These are phyloP conservation scores for Aureococcus anophagefferens DNA, from an alignment of 108 stramenopile species.

Conservation along the genomic window DNA sequence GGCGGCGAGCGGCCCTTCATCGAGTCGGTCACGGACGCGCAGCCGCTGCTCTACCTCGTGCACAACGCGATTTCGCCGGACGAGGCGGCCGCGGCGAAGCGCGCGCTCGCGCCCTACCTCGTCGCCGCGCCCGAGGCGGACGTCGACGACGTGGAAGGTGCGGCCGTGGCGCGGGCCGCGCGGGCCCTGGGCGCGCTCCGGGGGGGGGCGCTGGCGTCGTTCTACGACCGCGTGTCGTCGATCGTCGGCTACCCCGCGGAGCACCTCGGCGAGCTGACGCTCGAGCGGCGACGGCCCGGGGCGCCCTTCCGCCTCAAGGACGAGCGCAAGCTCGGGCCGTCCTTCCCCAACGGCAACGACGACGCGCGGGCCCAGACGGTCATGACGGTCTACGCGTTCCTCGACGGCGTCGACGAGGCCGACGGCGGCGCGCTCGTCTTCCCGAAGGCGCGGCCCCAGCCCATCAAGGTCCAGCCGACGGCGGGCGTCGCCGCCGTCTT, in stretches of 20 bases:
- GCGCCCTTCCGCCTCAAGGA: background rate
- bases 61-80: background rate
- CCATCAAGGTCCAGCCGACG: background rate
- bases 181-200: background rate
- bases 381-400: background rate
- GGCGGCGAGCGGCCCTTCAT: background rate
- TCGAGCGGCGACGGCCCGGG: background rate
- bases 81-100: background rate
- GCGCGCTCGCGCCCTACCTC: background rate
- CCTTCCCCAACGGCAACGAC: background rate
- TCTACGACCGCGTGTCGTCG: background rate
- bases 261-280: background rate
- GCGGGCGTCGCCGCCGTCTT: background rate
- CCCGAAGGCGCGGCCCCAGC: background rate
- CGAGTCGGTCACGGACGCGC: background rate
- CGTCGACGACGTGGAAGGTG: background rate
- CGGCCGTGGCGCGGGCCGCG: background rate
- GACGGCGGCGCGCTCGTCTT: background rate
- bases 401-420: background rate
- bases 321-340: background rate
- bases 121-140: background rate
- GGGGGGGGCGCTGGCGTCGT: background rate
- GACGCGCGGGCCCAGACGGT: background rate
- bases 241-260: background rate
- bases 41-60: background rate